A percentile compares a stretch with the other conserved stretches of the same genome.
These are phyloP conservation scores for Mortierella sp. DNA, from an alignment of 371 early-diverging fungal genomes.

Conservation along the genomic window DNA sequence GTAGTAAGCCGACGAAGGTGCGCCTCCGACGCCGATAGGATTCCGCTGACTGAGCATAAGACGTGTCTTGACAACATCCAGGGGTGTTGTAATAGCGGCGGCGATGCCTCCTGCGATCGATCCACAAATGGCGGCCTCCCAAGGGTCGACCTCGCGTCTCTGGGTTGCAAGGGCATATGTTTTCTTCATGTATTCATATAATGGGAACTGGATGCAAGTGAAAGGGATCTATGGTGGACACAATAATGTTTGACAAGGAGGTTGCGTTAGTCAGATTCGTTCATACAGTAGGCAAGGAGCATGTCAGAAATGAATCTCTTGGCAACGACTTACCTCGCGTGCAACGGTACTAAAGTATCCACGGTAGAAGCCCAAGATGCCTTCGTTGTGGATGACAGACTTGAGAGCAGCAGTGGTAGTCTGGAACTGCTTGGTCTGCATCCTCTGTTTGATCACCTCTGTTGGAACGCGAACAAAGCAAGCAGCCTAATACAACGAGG, in stretches of 20 bases:
- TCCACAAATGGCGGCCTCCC: constrained; percentile 92
- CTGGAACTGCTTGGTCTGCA: constrained; percentile 91
- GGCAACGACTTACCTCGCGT: constrained; percentile 68
- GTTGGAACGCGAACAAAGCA: constrained; percentile 96
- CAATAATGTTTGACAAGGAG: background rate
- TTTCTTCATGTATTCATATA: constrained; percentile 93
- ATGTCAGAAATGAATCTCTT: no score
- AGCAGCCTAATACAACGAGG: constrained; percentile 72
- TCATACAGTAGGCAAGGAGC: no score
- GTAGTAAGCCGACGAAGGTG: constrained; percentile 63
- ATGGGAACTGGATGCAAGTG: constrained; percentile 95
- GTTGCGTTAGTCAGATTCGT: background rate
- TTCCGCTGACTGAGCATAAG: constrained; percentile 88
- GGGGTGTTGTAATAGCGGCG: constrained; percentile 92
- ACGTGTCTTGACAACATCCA: constrained; percentile 95
- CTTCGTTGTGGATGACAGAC: constrained; percentile 78
- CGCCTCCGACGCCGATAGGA: constrained; percentile 18
- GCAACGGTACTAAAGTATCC: constrained; percentile 94
- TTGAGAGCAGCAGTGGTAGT: constrained; percentile 73
- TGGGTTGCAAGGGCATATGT: constrained; percentile 52
- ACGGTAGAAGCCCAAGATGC: constrained; percentile 90
- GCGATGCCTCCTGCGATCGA: constrained; percentile 94
- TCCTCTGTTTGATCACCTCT: constrained; percentile 95
- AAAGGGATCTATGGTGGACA: constrained; percentile 84
- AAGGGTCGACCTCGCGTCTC: constrained; percentile 72